Base-by-base conservation (phyloP, 2,329 filamentous ascomycete species). In the Thielaviopsis populi region DNA sequence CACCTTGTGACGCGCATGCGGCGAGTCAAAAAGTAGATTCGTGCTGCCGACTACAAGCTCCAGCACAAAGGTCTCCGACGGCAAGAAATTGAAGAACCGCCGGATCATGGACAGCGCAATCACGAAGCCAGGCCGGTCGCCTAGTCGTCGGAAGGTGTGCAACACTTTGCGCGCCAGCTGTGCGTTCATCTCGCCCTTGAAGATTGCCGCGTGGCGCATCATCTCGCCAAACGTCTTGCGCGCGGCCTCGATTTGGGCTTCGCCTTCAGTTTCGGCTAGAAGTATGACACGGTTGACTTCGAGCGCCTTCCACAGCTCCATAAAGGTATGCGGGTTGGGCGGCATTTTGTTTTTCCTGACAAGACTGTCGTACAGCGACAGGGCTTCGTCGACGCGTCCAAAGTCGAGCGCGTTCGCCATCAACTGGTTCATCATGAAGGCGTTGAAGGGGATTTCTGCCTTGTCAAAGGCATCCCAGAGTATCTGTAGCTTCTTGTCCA, bases 401-500 rank as follows among this genome's bases (percentile, higher is more conserved):
- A 80, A 80, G 66, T 84, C 80, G 58, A 87, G 78, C 67, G 85
- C 80, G 6, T 84, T 83, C 66, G 84, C 83, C 30, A 94, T 80
- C 24, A 91, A 75, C 70, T 91, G 86, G 72, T 92, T 94, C 78
- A 91, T 83, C 74, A 91, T 87, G 72, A 86, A 88, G 8, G 84
- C 82, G 69, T 89, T 86, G 1, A 86, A 81, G 63, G 76, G 78
- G 66, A 92, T 83, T 67, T 85, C 80, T 15, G 86, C 82, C 54
- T 81, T 75, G 15, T 77, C 75, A 67, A 89, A 83, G 1, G 83
- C 82, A 40, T 81, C 76, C 73, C 83, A 85, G 3, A 92, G 75
- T 61, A 79, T 75, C 59, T 81, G 75, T 61, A 89, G 78, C 64
- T 79, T 79, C 15, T 75, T 71, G 43, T 84, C 79, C 19, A 86